phyloP scores from a whole-genome alignment of 768 basidiomycete species.

The Hericium coralloides region DNA sequence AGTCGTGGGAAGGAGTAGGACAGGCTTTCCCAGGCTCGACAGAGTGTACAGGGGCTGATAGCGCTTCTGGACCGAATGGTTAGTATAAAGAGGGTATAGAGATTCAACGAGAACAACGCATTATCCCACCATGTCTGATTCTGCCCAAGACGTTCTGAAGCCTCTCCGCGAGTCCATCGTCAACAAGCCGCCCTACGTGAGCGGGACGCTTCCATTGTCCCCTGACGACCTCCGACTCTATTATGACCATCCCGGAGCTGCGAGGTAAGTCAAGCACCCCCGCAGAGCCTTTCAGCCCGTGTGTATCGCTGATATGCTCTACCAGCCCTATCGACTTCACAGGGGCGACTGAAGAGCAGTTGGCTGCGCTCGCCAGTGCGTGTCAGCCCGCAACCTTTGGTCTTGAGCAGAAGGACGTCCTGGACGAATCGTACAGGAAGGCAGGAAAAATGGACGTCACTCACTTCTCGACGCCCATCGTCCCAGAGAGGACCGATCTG shows the following conservation, averaged over 20 bases:
- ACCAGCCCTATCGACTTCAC: slow-evolving; percentile 9
- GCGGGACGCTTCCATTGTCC: slow-evolving; percentile 1
- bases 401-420: slow-evolving; percentile 23
- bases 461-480: slow-evolving; percentile 28
- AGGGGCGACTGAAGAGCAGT: not conserved
- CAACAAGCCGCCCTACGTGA: slow-evolving; percentile 6
- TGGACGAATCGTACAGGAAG: slow-evolving; percentile 37
- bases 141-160: not conserved
- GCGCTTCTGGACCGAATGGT: too few species aligned
- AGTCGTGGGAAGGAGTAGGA: too few species aligned
- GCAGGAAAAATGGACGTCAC: slow-evolving; percentile 32
- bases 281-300: not conserved
- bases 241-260: slow-evolving; percentile 1
- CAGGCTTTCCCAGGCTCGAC: too few species aligned
- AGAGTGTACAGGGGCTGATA: too few species aligned
- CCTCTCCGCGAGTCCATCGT: not conserved
- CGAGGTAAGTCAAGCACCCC: not conserved
- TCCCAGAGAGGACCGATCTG: slow-evolving; percentile 19
- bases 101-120: too few species aligned
- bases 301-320: not conserved
- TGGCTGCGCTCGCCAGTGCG: slow-evolving; percentile 21
- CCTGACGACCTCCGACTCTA: slow-evolving; percentile 4
- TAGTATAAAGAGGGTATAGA: too few species aligned
- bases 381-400: slow-evolving; percentile 36
- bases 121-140: too few species aligned